Conservation (phyloP, 345 rosid genomes). For the Arabis alpina region DNA sequence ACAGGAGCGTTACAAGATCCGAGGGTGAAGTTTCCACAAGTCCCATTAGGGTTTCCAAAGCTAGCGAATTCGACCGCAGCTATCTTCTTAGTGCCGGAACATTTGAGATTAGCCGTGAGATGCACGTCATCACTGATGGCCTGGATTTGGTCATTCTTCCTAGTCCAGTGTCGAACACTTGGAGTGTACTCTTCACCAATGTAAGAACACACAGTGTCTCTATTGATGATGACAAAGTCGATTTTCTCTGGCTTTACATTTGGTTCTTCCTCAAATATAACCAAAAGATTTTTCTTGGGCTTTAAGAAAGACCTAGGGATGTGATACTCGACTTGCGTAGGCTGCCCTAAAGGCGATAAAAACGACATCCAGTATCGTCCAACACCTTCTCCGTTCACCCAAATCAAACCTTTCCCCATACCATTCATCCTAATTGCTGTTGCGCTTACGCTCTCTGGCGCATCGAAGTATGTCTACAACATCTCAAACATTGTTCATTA, state of each 20-base stretch:
- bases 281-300: slow-evolving; percentile 64
- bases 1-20: slow-evolving; percentile 63
- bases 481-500: slow-evolving; percentile 28
- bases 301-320: slow-evolving; percentile 79
- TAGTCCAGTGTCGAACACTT: slow-evolving; percentile 58
- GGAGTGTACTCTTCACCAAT: slow-evolving; percentile 67
- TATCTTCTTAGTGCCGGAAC: slow-evolving; percentile 57
- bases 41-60: slow-evolving; percentile 75
- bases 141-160: slow-evolving; percentile 41
- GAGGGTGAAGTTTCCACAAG: slow-evolving; percentile 57
- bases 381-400: slow-evolving; percentile 82
- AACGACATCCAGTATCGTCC: slow-evolving; percentile 87
- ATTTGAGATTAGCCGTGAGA: slow-evolving; percentile 57
- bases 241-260: slow-evolving; percentile 55
- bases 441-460: slow-evolving; percentile 69
- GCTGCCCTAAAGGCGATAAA: slow-evolving; percentile 64
- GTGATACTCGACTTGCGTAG: slow-evolving; percentile 85
- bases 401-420: slow-evolving; percentile 84
- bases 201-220: slow-evolving; percentile 78
- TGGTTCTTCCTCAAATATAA: slow-evolving; percentile 73
- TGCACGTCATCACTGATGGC: slow-evolving; percentile 45
- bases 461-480: slow-evolving; percentile 63
- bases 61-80: slow-evolving; percentile 73
- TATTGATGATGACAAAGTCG: slow-evolving; percentile 53
- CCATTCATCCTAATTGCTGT: slow-evolving; percentile 59